Evolutionary conservation across 495 filamentous ascomycete genomes (phyloP).

Genomic region (Aspergillus taichungensis): DNA sequence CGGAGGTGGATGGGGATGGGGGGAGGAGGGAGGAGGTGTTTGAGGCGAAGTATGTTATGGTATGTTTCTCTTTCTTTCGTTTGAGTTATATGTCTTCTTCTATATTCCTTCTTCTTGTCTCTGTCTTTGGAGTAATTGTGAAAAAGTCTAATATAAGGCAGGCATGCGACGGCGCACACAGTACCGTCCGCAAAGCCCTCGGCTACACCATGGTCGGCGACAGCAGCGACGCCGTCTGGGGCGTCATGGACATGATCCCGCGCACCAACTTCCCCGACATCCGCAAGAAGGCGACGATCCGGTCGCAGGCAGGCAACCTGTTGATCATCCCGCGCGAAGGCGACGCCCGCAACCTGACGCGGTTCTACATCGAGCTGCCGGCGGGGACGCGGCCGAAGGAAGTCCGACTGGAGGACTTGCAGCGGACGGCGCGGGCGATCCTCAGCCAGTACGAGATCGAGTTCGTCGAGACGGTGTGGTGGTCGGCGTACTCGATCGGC

Average conservation of each 20-base stretch:
- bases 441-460: conserved; percentile 48
- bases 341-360: conserved; percentile 50
- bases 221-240: conserved; percentile 65
- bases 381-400: conserved; percentile 37
- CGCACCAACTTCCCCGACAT: conserved; percentile 77
- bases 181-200: conserved; percentile 54
- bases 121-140: not conserved
- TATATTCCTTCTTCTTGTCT: not conserved
- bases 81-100: not conserved
- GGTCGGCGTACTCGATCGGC: conserved; percentile 51
- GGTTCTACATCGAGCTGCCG: conserved; percentile 64
- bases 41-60: conserved; percentile 60
- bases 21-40: conserved; percentile 44
- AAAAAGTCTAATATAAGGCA: conserved; percentile 11
- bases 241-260: conserved; percentile 76
- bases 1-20: conserved; percentile 44
- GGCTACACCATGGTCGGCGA: conserved; percentile 68
- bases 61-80: conserved; percentile 24
- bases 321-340: conserved; percentile 68
- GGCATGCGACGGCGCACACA: conserved; percentile 77
- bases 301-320: conserved; percentile 48
- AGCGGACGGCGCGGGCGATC: conserved; percentile 48
- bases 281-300: conserved; percentile 59
- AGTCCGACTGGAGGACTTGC: conserved; percentile 43
- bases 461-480: conserved; percentile 46